phyloP scores from a whole-genome alignment of 23 red algal genomes.

The Gracilaria gracilis region DNA sequence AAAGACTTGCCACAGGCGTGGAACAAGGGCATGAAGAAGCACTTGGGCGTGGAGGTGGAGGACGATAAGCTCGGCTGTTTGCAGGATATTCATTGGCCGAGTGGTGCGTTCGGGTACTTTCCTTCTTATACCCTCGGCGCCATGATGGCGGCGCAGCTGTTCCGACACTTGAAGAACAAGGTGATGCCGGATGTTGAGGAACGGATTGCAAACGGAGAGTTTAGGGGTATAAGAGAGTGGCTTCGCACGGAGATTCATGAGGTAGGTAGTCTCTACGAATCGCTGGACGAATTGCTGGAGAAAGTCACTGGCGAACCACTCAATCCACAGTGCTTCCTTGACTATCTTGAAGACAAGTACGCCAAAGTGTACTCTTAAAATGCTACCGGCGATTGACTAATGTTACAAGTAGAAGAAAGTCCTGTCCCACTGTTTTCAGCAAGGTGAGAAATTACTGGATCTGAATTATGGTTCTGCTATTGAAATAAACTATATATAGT shows the following conservation, averaged over 20 bases:
- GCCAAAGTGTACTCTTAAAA: too few species aligned
- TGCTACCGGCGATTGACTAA: too few species aligned
- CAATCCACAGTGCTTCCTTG: constrained; percentile 55
- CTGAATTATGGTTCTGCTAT: too few species aligned
- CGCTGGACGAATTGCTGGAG: constrained; percentile 66
- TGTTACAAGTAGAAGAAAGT: too few species aligned
- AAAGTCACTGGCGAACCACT: constrained; percentile 77
- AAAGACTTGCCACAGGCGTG: constrained; percentile 72
- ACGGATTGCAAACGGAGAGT: constrained; percentile 53
- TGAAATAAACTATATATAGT: too few species aligned
- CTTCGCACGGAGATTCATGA: constrained; percentile 65
- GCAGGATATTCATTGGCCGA: constrained; percentile 85
- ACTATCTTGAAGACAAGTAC: constrained; percentile 24
- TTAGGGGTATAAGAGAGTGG: constrained; percentile 59
- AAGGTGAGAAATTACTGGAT: too few species aligned
- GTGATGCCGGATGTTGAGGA: constrained; percentile 75
- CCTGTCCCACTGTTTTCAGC: too few species aligned
- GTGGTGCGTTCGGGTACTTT: constrained; percentile 77
- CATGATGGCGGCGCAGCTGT: constrained; percentile 74
- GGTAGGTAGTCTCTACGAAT: constrained; percentile 60
- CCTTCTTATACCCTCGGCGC: constrained; percentile 81
- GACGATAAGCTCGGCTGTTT: constrained; percentile 51
- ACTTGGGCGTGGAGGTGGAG: constrained; percentile 64
- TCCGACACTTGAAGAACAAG: constrained; percentile 12
- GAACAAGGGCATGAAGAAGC: constrained; percentile 70